These are phyloP conservation scores for Sporisorium reilianum DNA, from an alignment of 1,284 basidiomycete species.

Conservation along the genomic window DNA sequence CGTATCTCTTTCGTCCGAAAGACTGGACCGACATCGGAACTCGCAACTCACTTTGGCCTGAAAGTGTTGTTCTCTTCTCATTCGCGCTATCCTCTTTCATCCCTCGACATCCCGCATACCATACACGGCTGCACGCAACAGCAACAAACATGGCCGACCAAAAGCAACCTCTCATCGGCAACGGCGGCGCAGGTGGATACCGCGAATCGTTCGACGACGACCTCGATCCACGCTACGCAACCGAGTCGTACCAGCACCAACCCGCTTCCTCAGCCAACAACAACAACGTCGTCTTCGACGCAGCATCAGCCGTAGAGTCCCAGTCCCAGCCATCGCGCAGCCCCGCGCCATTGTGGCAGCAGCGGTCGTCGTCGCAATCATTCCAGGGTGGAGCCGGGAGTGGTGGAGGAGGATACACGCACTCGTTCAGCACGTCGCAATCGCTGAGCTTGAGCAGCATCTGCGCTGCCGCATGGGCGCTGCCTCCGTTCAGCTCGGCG, in stretches of 20 bases:
- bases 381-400: constrained; percentile 9
- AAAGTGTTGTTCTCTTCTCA: constrained; percentile 9
- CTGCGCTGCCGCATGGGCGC: constrained; percentile 56
- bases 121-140: background rate
- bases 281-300: constrained; percentile 43
- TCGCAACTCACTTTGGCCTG: no score
- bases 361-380: background rate
- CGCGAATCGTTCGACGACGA: constrained; percentile 51
- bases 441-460: constrained; percentile 55
- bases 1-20: no score
- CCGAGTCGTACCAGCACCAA: constrained; percentile 57
- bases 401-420: constrained; percentile 14
- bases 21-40: no score
- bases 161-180: constrained; percentile 38
- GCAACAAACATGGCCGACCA: constrained; percentile 36
- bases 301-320: constrained; percentile 38
- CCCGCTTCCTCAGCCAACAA: constrained; percentile 7
- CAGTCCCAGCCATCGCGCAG: constrained; percentile 20
- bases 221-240: constrained; percentile 58
- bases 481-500: constrained; percentile 59
- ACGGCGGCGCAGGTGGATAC: constrained; percentile 16
- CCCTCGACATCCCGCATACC: background rate
- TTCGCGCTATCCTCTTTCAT: background rate
- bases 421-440: constrained; percentile 43
- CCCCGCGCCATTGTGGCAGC: constrained; percentile 22